These are phyloP conservation scores for Kalanchoe fedtschenkoi DNA, from an alignment of 164 flowering plant species.

Conservation along the genomic window DNA sequence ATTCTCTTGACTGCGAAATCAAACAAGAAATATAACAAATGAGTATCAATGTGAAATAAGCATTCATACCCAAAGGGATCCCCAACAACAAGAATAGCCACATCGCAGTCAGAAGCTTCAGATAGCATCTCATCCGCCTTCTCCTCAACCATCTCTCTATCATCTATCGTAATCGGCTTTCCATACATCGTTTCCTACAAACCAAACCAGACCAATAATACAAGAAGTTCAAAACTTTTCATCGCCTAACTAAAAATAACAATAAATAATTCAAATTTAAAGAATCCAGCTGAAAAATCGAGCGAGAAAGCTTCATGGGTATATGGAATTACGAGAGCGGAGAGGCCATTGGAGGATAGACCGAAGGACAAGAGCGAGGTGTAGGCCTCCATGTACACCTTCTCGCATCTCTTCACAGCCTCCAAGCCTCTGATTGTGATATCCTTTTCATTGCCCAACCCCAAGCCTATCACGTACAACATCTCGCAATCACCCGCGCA, in stretches of 20 bases:
- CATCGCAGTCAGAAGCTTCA: slow-evolving; percentile 50
- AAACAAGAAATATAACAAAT: no score
- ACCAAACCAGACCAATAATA: neutral
- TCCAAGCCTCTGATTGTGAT: slow-evolving; percentile 78
- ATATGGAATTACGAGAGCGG: slow-evolving; percentile 39
- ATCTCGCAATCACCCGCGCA: slow-evolving; percentile 21
- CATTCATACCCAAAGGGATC: slow-evolving; percentile 81
- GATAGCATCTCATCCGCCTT: slow-evolving; percentile 51
- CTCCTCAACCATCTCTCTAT: slow-evolving; percentile 91
- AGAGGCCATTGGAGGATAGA: slow-evolving; percentile 58
- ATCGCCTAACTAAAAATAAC: neutral
- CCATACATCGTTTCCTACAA: slow-evolving; percentile 68
- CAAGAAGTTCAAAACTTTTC: neutral
- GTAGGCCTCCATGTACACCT: slow-evolving; percentile 77
- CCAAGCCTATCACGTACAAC: slow-evolving; percentile 76
- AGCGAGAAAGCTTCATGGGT: neutral
- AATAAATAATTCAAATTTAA: neutral
- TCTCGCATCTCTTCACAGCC: slow-evolving; percentile 62
- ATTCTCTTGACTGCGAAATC: no score
- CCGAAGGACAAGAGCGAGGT: slow-evolving; percentile 88
- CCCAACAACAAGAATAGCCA: slow-evolving; percentile 92
- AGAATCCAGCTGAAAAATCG: neutral
- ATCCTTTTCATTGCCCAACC: slow-evolving; percentile 80
- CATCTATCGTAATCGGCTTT: slow-evolving; percentile 52
- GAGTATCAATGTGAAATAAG: neutral